Conservation (phyloP, 1,139 yeast genomes). For the Meyerozyma sp. region DNA sequence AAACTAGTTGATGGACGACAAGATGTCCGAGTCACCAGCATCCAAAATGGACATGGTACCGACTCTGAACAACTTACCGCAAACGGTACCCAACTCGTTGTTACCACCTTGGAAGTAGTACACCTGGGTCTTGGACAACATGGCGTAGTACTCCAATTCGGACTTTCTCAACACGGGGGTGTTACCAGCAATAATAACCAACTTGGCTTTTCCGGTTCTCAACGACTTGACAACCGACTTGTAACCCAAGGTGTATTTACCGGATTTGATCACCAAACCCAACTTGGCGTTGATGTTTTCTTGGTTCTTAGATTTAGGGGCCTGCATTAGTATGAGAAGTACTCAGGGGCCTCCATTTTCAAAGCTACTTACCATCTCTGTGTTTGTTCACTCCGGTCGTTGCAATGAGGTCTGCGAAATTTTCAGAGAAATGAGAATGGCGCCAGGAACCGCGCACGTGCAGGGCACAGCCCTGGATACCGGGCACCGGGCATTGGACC, state of each 20-base stretch:
- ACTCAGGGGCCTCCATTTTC: background rate
- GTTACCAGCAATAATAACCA: constrained; percentile 97
- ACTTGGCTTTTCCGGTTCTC: constrained; percentile 99
- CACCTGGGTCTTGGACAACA: constrained; percentile 98
- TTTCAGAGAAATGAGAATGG: constrained; percentile 6
- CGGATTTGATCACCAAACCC: constrained; percentile 97
- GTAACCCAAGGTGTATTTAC: constrained; percentile 99
- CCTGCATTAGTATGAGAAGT: constrained; percentile 49
- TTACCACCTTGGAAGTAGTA: constrained; percentile 99
- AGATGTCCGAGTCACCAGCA: constrained; percentile 99
- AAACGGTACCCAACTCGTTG: constrained; percentile 99
- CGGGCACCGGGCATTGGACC: too few species aligned
- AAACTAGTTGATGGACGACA: constrained; percentile 41
- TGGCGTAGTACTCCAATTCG: constrained; percentile 99
- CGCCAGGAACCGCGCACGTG: constrained; percentile 1
- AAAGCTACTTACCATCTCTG: constrained; percentile 95
- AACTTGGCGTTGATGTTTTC: constrained; percentile 98
- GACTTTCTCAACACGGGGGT: constrained; percentile 99
- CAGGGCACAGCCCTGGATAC: background rate
- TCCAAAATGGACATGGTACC: constrained; percentile 95
- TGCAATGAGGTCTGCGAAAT: constrained; percentile 5
- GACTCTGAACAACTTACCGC: constrained; percentile 99
- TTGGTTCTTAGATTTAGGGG: constrained; percentile 89
- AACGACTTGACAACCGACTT: constrained; percentile 97
- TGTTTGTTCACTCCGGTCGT: constrained; percentile 92